These are phyloP conservation scores for Camellia oleifera DNA, from an alignment of 179 eudicot species.

Conservation along the genomic window DNA sequence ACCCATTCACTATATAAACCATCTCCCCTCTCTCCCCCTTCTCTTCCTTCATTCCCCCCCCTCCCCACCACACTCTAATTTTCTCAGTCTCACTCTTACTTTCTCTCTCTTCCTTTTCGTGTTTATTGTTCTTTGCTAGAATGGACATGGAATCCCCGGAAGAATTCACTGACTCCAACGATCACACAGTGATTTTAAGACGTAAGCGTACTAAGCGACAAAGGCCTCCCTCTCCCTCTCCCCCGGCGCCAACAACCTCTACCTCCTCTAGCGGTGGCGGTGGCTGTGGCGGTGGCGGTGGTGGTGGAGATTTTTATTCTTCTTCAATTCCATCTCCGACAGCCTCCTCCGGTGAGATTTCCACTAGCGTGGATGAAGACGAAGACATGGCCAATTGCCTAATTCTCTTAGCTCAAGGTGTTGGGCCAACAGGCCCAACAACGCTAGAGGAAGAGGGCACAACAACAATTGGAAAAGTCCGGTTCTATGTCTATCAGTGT, in stretches of 20 bases:
- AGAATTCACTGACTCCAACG: slow-evolving; percentile 27
- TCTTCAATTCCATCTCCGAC: slow-evolving; percentile 19
- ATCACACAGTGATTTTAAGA: slow-evolving; percentile 33
- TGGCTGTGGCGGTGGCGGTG: not conserved
- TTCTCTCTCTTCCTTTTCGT: not conserved
- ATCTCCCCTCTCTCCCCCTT: not conserved
- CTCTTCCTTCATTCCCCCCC: not conserved
- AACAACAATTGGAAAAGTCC: slow-evolving; percentile 17
- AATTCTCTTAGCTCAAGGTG: slow-evolving; percentile 58
- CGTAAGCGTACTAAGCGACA: slow-evolving; percentile 65
- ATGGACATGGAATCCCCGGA: slow-evolving; percentile 13
- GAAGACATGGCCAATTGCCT: slow-evolving; percentile 70
- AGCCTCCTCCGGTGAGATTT: slow-evolving; percentile 14
- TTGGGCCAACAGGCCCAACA: not conserved
- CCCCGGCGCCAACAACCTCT: no score
- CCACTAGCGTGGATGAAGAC: slow-evolving; percentile 39
- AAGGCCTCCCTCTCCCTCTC: slow-evolving; percentile 36
- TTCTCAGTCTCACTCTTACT: not conserved
- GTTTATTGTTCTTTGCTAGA: not conserved
- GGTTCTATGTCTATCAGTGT: slow-evolving; percentile 53
- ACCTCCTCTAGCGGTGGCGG: slow-evolving; percentile 4
- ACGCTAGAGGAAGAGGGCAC: not conserved
- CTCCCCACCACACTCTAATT: not conserved
- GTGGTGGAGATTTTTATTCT: not conserved
- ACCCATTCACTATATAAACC: slow-evolving; percentile 10